A percentile compares a stretch with the other conserved stretches of the same genome.
Evolutionary conservation across 768 basidiomycete species (phyloP).

Genomic region (Lactarius quietus): DNA sequence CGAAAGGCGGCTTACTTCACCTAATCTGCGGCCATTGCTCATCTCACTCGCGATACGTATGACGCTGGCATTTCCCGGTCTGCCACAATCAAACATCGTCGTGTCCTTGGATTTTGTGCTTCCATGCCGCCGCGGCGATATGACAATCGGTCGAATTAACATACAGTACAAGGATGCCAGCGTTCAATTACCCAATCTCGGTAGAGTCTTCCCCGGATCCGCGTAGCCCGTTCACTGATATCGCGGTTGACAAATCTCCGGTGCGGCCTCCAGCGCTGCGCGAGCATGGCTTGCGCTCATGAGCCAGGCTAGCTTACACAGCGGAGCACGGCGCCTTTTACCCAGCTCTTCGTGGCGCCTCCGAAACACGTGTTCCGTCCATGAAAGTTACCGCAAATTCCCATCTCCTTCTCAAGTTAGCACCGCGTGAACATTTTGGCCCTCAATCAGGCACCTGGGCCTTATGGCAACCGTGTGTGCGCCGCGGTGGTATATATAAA

Average conservation of each 20-base stretch:
- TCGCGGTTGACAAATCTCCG: neutral
- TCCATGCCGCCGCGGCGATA: conserved; percentile 2
- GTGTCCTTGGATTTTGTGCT: neutral
- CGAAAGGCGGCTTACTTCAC: neutral
- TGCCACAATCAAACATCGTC: neutral
- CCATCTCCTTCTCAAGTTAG: conserved; percentile 17
- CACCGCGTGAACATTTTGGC: conserved; percentile 20
- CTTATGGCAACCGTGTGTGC: conserved; percentile 21
- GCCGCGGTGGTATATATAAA: conserved; percentile 18
- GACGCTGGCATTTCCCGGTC: neutral
- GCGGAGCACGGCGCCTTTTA: neutral
- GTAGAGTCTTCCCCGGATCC: neutral
- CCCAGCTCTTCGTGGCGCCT: conserved; percentile 13
- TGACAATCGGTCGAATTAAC: neutral
- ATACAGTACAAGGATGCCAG: neutral
- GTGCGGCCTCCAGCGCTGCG: neutral
- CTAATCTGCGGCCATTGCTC: neutral
- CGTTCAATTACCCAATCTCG: neutral
- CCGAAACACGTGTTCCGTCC: neutral
- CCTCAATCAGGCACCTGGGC: conserved; percentile 22
- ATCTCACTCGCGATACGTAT: neutral
- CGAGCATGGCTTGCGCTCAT: neutral
- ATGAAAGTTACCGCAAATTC: conserved; percentile 15
- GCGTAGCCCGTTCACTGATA: neutral
- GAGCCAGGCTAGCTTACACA: neutral